Base-by-base conservation (phyloP, 2,329 filamentous ascomycete species). In the Colletotrichum cereale region DNA sequence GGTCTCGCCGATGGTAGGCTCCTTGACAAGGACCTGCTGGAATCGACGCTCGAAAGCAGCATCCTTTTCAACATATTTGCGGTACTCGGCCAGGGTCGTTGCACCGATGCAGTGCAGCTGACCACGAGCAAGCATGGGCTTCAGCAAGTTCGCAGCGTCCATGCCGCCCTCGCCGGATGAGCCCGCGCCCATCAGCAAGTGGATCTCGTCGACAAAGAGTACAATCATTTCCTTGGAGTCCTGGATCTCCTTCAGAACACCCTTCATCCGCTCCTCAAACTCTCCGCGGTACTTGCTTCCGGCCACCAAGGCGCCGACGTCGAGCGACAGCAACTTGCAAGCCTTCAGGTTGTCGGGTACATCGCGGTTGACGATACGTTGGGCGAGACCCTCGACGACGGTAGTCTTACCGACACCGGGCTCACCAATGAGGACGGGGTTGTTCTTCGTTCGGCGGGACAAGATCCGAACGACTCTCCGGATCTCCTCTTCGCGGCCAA, bases 221-320 rank as follows among this genome's bases (percentile, higher is more conserved):
- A 99, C 92, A 79, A 99, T 98, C 86, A 95, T 97, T 69, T 98
- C 96, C 80, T 96, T 97, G 62, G 95, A 94, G 67, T 97, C 92
- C 76, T 95, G 89, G 71, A 99, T 97, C 84, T 99, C 96, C 82
- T 98, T 99, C 77, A 99, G 83, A 6, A 99, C 96, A 66, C 96
- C 95, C 88, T 99, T 99, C 95, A 99, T 98, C 76, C 96, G 91
- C 86, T 99, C 96, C 82, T 99, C 96, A 72, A 99, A 99, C 82
- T 99, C 96, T 85, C 96, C 96, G 61, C 96, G 92, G 85, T 97
- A 99, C 84, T 99, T 99, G 89, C 95, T 98, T 76, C 96, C 96
- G 70, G 96, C 96, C 74, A 99, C 96, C 68, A 99, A 87, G 31
- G 96, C 93, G 77, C 96, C 96, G 58, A 99, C 96, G 78, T 99